Evolutionary conservation across 345 rosid species (phyloP), one percentile per base, ranked within the genome.

Genomic region (Moricandia moricandioides): DNA sequence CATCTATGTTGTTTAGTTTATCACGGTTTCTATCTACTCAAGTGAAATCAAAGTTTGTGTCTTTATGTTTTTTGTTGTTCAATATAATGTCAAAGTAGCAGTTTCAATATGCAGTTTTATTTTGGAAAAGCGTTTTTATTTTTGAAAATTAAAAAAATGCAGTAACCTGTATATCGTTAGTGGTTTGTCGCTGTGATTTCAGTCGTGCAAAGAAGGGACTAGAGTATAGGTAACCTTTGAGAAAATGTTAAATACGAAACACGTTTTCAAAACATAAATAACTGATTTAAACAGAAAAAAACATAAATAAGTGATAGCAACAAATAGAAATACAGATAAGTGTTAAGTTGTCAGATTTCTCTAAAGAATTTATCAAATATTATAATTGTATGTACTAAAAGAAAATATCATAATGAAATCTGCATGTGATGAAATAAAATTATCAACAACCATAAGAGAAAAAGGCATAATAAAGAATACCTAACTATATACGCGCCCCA

Each of bases 341-440:
- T 57, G 34, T 11, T 57, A 26, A 26, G 16, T 12, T 57, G 34
- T 12, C 8, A 27, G 34, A 57, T 26, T 26, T 57, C 8, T 27
- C 62, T 57, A 26, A 11, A 26, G 13, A 2, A 26, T 26, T 26
- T 9, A 57, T 11, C 8, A 12, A 26, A 57, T 57, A 57, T 12
- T 26, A 57, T 57, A 57, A 57, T 13, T 27, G 14, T 56, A 56
- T 56, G 30, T 26, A 56, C 61, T 26, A 12, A 24, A 56, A 31
- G 24, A 9, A 55, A 24, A 26, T 56, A 56, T 56, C 61, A 56
- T 56, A 56, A 21, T 71, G 69, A 51, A 71, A 72, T 34, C 14
- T 18, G 59, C 76, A 62, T 62, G 76, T 72, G 76, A 49, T 61
- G 76, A 72, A 71, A 18, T 72, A 62, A 34, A 72, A 34, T 49